Evolutionary conservation across 2,329 filamentous ascomycete species (phyloP).

Genomic region (Dothistroma septosporum): DNA sequence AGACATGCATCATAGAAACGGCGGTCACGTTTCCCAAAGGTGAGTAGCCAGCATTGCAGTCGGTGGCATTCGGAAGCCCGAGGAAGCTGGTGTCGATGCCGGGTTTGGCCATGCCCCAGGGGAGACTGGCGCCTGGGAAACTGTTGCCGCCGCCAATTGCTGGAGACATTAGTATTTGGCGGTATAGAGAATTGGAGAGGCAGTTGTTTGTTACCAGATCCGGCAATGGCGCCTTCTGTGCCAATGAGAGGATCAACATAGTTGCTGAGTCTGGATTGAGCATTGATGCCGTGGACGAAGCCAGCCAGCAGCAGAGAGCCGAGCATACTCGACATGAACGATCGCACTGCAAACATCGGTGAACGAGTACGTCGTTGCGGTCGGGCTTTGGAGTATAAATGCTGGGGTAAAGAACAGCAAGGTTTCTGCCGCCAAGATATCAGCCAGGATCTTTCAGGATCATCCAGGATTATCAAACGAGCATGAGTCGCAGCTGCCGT

Average conservation of each 20-base stretch:
- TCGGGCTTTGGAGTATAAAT: no score
- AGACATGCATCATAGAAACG: constrained; percentile 39
- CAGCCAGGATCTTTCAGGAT: no score
- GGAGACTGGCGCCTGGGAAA: constrained; percentile 38
- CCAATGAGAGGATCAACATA: constrained; percentile 48
- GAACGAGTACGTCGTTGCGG: no score
- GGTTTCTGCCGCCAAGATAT: no score
- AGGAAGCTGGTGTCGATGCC: constrained; percentile 39
- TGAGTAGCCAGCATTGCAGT: constrained; percentile 41
- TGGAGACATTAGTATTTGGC: not conserved
- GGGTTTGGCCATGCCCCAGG: constrained; percentile 41
- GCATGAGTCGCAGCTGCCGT: no score
- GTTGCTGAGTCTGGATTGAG: not conserved
- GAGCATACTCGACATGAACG: not conserved
- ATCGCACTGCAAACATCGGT: not conserved
- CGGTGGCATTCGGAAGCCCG: constrained; percentile 19
- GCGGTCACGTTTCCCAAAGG: constrained; percentile 40
- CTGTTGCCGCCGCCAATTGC: constrained; percentile 39
- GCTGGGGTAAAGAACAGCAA: no score
- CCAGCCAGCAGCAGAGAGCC: not conserved
- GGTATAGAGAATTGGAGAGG: not conserved
- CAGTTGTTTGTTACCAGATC: constrained; percentile 22
- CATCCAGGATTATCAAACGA: no score
- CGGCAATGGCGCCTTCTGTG: constrained; percentile 43
- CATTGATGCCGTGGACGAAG: not conserved